These are phyloP conservation scores for Tolypocladium album DNA, from an alignment of 2,329 filamentous ascomycete genomes.

Conservation along the genomic window DNA sequence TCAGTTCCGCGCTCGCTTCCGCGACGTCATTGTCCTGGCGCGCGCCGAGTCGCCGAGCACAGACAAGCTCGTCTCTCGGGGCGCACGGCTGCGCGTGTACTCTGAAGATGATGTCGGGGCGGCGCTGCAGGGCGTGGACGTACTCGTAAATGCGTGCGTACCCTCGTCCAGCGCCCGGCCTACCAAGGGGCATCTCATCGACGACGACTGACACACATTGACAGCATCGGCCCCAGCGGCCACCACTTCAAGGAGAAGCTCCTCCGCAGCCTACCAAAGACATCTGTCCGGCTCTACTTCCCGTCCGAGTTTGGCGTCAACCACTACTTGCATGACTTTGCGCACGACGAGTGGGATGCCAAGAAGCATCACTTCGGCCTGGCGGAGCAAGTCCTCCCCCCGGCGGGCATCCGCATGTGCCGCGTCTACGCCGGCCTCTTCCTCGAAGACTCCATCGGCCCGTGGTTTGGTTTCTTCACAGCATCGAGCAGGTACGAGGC, in stretches of 20 bases:
- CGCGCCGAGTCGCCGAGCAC: constrained; percentile 1
- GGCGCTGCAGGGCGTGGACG: constrained; percentile 16
- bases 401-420: constrained; percentile 12
- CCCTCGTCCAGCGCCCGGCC: too few species aligned
- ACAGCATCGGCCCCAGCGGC: neutral
- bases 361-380: constrained; percentile 18
- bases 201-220: neutral
- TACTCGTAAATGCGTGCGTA: constrained; percentile 18
- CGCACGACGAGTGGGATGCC: constrained; percentile 20
- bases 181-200: neutral
- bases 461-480: constrained; percentile 19
- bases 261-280: constrained; percentile 10
- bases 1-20: neutral
- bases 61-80: neutral
- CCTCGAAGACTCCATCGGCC: constrained; percentile 20
- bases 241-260: constrained; percentile 18
- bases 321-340: constrained; percentile 23
- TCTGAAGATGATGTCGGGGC: constrained; percentile 10
- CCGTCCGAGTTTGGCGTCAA: constrained; percentile 26
- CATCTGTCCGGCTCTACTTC: constrained; percentile 19
- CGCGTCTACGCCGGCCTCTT: constrained; percentile 20
- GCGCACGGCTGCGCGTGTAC: constrained; percentile 3
- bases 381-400: constrained; percentile 5
- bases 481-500: constrained; percentile 15
- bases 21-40: constrained; percentile 2